Conservation (phyloP, 768 basidiomycete species). For the Imleria badia region DNA sequence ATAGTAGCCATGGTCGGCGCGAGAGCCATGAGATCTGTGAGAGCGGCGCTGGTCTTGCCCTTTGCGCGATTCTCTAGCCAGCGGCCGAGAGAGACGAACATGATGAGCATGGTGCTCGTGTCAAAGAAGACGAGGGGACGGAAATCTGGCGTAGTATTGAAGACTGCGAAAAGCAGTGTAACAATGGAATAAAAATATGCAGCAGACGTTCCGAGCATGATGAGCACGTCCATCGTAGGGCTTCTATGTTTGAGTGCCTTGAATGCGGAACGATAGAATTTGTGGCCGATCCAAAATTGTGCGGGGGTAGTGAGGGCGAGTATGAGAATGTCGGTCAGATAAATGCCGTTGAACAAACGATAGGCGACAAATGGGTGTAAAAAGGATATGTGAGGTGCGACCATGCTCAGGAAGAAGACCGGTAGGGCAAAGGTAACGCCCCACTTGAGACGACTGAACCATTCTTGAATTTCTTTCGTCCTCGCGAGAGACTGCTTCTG, state of each 20-base stretch:
- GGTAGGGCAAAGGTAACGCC: slow-evolving; percentile 81
- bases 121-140: slow-evolving; percentile 94
- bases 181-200: slow-evolving; percentile 89
- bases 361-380: slow-evolving; percentile 51
- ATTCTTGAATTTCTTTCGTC: slow-evolving; percentile 89
- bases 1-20: slow-evolving; percentile 95
- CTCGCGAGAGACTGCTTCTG: slow-evolving; percentile 84
- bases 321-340: slow-evolving; percentile 78
- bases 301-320: slow-evolving; percentile 83
- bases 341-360: slow-evolving; percentile 63
- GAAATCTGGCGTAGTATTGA: slow-evolving; percentile 63
- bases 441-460: slow-evolving; percentile 76
- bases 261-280: slow-evolving; percentile 88
- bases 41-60: slow-evolving; percentile 93
- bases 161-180: slow-evolving; percentile 61
- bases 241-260: slow-evolving; percentile 86
- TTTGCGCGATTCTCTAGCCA: slow-evolving; percentile 97
- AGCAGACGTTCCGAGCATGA: slow-evolving; percentile 92
- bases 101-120: slow-evolving; percentile 98
- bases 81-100: slow-evolving; percentile 93
- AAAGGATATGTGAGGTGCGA: slow-evolving; percentile 66
- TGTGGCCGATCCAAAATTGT: slow-evolving; percentile 87
- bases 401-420: slow-evolving; percentile 92
- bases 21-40: slow-evolving; percentile 95
- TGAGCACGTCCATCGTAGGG: slow-evolving; percentile 97